Evolutionary conservation across 2,329 filamentous ascomycete genomes (phyloP).

Genomic region (Neonectria faginata): DNA sequence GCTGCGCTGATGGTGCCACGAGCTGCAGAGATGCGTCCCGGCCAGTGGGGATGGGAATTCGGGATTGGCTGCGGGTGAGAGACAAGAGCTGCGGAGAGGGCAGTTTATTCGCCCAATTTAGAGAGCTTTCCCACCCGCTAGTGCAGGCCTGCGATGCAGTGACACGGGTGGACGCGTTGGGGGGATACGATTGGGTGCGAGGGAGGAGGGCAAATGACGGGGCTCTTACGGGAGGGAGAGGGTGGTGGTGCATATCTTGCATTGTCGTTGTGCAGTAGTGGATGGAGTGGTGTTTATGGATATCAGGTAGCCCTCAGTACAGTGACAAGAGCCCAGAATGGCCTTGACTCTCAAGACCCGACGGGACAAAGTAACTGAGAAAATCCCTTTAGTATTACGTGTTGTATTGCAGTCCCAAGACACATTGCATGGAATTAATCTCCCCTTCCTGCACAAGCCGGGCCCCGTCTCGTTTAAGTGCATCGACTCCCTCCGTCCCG

Average conservation of each 20-base stretch:
- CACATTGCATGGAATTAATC: not conserved
- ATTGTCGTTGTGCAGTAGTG: not conserved
- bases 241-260: not conserved
- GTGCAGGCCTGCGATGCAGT: constrained; percentile 13
- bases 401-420: not conserved
- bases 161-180: constrained; percentile 30
- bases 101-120: not conserved
- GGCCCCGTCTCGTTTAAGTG: constrained; percentile 11
- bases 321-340: not conserved
- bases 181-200: constrained; percentile 25
- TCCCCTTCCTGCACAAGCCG: not conserved
- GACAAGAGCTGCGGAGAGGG: not conserved
- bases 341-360: not conserved
- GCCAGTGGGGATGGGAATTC: constrained; percentile 1
- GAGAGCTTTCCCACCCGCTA: constrained; percentile 13
- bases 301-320: too few relatives aligned
- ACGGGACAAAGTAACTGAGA: too few relatives aligned
- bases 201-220: constrained; percentile 4
- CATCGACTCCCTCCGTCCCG: not conserved
- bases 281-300: not conserved
- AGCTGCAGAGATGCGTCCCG: constrained; percentile 1
- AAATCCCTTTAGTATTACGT: too few relatives aligned
- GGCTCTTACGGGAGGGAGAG: not conserved
- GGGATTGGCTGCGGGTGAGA: constrained; percentile 11
- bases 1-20: constrained; percentile 20